A percentile compares a stretch with the other conserved stretches of the same genome.
These are phyloP conservation scores for Dictyostelium capitatum DNA, from an alignment of 78 protist species.

Conservation along the genomic window DNA sequence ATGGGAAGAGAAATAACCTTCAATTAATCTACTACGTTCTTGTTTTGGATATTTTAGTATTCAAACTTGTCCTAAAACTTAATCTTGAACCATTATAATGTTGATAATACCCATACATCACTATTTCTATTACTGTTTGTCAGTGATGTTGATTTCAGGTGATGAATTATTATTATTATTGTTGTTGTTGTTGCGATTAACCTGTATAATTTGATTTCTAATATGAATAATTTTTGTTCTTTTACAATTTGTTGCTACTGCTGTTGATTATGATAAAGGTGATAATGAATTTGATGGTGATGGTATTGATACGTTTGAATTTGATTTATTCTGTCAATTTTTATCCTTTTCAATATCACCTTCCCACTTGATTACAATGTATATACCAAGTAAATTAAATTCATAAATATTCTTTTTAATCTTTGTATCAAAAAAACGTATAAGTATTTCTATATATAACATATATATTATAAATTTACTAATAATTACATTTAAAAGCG, in stretches of 20 bases:
- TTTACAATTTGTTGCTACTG: background rate
- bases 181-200: background rate
- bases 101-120: background rate
- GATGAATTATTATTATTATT: background rate
- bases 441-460: background rate
- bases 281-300: background rate
- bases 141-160: background rate
- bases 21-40: conserved; percentile 12
- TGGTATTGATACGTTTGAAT: background rate
- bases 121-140: background rate
- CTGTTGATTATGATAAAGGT: background rate
- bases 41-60: conserved; percentile 15
- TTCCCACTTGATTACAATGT: conserved; percentile 7
- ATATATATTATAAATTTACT: background rate
- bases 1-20: conserved; percentile 20
- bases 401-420: conserved; percentile 38
- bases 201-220: background rate
- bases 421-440: background rate
- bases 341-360: conserved; percentile 70
- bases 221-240: conserved; percentile 14
- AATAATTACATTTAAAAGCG: conserved; percentile 12
- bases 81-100: background rate
- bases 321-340: background rate
- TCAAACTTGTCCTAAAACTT: conserved; percentile 1
- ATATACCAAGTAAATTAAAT: background rate